Evolutionary conservation across 495 filamentous ascomycete genomes (phyloP).

Genomic region (Letharia lupina): DNA sequence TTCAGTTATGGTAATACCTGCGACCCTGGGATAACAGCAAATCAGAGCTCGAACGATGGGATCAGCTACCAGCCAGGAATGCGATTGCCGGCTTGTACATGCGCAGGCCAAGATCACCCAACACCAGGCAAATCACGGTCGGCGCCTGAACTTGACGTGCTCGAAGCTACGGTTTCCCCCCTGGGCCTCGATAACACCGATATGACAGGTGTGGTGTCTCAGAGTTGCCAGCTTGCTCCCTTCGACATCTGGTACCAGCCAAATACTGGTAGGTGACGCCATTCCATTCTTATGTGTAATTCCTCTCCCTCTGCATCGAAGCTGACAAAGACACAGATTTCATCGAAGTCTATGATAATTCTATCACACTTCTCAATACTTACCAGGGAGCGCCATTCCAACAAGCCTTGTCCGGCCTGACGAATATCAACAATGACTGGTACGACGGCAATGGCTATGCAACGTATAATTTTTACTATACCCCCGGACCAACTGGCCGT

Average conservation of each 20-base stretch:
- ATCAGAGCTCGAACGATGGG: conserved; percentile 62
- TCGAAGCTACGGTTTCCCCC: conserved; percentile 57
- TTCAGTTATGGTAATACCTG: conserved; percentile 68
- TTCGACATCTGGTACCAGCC: conserved; percentile 72
- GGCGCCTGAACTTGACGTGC: conserved; percentile 68
- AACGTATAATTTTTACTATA: conserved; percentile 65
- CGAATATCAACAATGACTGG: conserved; percentile 67
- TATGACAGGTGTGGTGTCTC: conserved; percentile 55
- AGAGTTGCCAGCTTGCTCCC: conserved; percentile 65
- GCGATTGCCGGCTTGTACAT: conserved; percentile 64
- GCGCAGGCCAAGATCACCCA: conserved; percentile 58
- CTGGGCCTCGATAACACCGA: conserved; percentile 39
- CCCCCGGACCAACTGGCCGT: conserved; percentile 50
- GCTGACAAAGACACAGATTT: conserved; percentile 36
- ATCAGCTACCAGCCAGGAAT: conserved; percentile 64
- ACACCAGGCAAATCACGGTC: conserved; percentile 60
- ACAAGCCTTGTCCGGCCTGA: conserved; percentile 64
- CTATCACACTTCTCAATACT: conserved; percentile 52
- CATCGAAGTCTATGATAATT: conserved; percentile 52
- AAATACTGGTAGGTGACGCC: conserved; percentile 40
- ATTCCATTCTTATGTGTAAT: not conserved
- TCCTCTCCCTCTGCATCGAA: not conserved
- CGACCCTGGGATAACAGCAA: conserved; percentile 69
- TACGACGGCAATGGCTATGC: conserved; percentile 68
- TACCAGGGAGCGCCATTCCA: conserved; percentile 65